Base-by-base conservation (phyloP, 371 early-diverging fungal species). In the Mortierella sp. region DNA sequence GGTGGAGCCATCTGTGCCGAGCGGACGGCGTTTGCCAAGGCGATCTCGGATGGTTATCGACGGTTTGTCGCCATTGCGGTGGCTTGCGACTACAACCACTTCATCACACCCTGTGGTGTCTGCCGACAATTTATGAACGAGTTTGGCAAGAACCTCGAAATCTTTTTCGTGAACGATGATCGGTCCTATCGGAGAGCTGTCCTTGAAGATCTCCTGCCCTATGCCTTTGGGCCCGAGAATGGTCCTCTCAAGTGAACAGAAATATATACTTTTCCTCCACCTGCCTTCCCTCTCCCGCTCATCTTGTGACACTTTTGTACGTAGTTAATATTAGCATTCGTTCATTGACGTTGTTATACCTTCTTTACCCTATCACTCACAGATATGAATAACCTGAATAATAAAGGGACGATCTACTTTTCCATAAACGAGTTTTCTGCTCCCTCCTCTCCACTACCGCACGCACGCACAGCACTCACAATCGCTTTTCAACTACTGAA, bases 41-140 rank as follows among this genome's bases (percentile, higher is more conserved):
- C 96, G 10, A 91, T 97, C 65, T 93, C 93, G 38, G 95, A 95
- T 77, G 97, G 96, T 12, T 89, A 94, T 70, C 83, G 73, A 11
- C 87, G 89, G 54, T 95, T 95, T 85, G 72, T 88, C 6, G 96
- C 94, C 12, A 81, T 95, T 51, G 95, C 91, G 24, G 93, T 96
- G 16, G 86, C 93, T 0, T 90, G 94, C 54, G 90, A 91, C 73
- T 84, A 87, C 75, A 88, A 88, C 32, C 89, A 91, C 14, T 91
- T 89, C 77, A 82, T 92, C 41, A 90, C 94, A 0, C 97, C 97
- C 10, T 96, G 97, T 75, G 97, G 97, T 16, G 92, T 95, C 77
- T 96, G 96, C 88, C 88, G 96, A 78, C 96, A 96, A 91, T 95
- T 95, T 77, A 91, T 96, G 89, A 91, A 92, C 46, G 96, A 96